phyloP scores from a whole-genome alignment of 441 rosid species.

The Erodium trifolium region DNA sequence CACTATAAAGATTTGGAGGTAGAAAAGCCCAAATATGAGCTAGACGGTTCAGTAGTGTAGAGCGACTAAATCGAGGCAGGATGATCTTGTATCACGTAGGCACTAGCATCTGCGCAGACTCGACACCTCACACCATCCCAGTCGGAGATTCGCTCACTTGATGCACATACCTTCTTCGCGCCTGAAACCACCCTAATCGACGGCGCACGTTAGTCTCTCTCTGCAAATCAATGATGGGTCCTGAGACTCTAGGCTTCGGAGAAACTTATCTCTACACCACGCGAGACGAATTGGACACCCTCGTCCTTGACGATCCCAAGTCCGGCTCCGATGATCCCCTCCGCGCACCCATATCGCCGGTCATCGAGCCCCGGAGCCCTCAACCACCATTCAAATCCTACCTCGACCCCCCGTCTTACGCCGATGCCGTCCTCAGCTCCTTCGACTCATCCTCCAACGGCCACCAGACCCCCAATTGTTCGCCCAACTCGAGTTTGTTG shows the following conservation, averaged over 20 bases:
- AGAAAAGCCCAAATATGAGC: too few species aligned
- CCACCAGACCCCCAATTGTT: slow-evolving; percentile 23
- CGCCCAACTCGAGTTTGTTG: slow-evolving; percentile 6
- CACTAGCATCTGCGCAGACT: too few species aligned
- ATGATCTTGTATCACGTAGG: too few species aligned
- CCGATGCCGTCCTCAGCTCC: slow-evolving; percentile 65
- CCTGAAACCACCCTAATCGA: not conserved
- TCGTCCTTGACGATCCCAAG: slow-evolving; percentile 12
- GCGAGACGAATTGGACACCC: slow-evolving; percentile 59
- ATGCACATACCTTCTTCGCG: not conserved
- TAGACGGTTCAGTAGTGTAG: too few species aligned
- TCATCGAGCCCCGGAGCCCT: slow-evolving; percentile 26
- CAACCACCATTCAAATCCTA: slow-evolving; percentile 34
- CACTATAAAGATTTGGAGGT: too few species aligned
- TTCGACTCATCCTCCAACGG: slow-evolving; percentile 33
- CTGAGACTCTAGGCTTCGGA: slow-evolving; percentile 46
- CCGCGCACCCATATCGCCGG: slow-evolving; percentile 32
- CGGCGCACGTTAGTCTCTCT: not conserved
- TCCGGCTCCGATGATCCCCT: slow-evolving; percentile 56
- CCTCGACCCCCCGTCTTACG: slow-evolving; percentile 74
- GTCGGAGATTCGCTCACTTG: too few species aligned
- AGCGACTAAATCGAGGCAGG: too few species aligned
- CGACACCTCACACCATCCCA: too few species aligned
- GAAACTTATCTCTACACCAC: slow-evolving; percentile 35
- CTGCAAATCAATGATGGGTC: slow-evolving; percentile 56